phyloP scores from a whole-genome alignment of 495 filamentous ascomycete genomes.

The Rhypophila decipiens region DNA sequence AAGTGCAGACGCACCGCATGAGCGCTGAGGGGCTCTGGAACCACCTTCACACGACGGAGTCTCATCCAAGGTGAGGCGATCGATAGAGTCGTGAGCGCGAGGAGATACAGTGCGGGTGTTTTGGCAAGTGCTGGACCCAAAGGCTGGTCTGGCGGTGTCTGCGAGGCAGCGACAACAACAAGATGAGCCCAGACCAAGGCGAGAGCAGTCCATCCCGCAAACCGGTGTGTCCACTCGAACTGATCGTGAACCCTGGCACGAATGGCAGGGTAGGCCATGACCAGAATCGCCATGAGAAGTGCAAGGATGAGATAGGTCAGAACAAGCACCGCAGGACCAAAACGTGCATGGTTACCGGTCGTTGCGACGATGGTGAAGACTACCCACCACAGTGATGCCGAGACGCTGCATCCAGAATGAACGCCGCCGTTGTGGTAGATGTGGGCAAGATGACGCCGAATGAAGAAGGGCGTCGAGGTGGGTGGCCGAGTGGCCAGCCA shows the following conservation, averaged over 20 bases:
- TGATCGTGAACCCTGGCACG: constrained; percentile 44
- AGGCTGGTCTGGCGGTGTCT: constrained; percentile 14
- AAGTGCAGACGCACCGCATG: no score
- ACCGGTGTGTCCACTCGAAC: constrained; percentile 55
- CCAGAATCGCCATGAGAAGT: constrained; percentile 22
- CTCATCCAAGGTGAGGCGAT: constrained; percentile 55
- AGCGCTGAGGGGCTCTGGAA: no score
- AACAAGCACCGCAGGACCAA: constrained; percentile 20
- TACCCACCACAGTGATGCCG: constrained; percentile 57
- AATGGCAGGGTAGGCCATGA: constrained; percentile 36
- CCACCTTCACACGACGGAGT: no score
- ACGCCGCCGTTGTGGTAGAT: constrained; percentile 44
- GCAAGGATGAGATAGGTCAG: constrained; percentile 22
- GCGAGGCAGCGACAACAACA: constrained; percentile 26
- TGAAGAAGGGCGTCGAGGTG: no score
- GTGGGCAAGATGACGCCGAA: no score
- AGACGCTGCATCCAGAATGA: constrained; percentile 57
- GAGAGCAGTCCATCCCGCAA: constrained; percentile 48
- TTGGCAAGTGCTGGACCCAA: constrained; percentile 30
- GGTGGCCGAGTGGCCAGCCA: no score
- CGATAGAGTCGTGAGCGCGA: constrained; percentile 44
- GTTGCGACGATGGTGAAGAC: constrained; percentile 50
- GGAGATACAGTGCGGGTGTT: constrained; percentile 51
- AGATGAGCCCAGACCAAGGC: constrained; percentile 45
- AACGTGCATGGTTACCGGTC: constrained; percentile 28